phyloP scores from a whole-genome alignment of 306 rosid species.

The Medicago arabica region DNA sequence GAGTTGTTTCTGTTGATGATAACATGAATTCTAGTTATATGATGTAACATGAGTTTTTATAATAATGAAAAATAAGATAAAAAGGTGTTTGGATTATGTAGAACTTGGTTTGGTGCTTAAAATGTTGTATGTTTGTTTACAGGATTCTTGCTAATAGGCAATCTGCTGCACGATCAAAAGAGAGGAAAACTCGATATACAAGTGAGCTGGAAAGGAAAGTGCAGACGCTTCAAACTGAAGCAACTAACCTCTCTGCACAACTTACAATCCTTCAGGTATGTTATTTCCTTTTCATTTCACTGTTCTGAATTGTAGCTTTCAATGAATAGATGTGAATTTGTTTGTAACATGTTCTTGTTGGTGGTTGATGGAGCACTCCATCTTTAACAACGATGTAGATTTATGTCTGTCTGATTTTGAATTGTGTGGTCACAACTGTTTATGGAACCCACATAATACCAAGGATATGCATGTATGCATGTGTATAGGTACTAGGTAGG shows the following conservation, averaged over 20 bases:
- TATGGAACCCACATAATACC: slow-evolving; percentile 38
- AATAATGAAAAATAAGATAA: not conserved
- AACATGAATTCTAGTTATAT: not conserved
- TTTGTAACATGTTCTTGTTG: slow-evolving; percentile 34
- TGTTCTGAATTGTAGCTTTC: slow-evolving; percentile 25
- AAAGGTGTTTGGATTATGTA: too few relatives aligned
- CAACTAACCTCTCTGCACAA: slow-evolving; percentile 94
- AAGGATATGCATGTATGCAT: not conserved
- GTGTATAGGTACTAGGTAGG: not conserved
- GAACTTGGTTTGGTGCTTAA: slow-evolving; percentile 3
- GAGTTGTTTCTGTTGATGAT: not conserved
- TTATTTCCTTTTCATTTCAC: slow-evolving; percentile 30
- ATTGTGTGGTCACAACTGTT: slow-evolving; percentile 36
- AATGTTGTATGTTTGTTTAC: not conserved
- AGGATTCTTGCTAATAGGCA: slow-evolving; percentile 97
- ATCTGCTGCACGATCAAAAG: slow-evolving; percentile 97
- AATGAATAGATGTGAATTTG: slow-evolving; percentile 28
- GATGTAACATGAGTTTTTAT: not conserved
- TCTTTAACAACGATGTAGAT: slow-evolving; percentile 29
- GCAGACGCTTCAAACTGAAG: slow-evolving; percentile 95
- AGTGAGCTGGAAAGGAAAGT: slow-evolving; percentile 94
- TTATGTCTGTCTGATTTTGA: slow-evolving; percentile 35
- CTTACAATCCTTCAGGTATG: slow-evolving; percentile 88
- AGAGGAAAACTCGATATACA: slow-evolving; percentile 89
- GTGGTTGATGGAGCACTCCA: slow-evolving; percentile 27